phyloP scores from a whole-genome alignment of 345 rosid genomes.

The Rhizophora mangle region DNA sequence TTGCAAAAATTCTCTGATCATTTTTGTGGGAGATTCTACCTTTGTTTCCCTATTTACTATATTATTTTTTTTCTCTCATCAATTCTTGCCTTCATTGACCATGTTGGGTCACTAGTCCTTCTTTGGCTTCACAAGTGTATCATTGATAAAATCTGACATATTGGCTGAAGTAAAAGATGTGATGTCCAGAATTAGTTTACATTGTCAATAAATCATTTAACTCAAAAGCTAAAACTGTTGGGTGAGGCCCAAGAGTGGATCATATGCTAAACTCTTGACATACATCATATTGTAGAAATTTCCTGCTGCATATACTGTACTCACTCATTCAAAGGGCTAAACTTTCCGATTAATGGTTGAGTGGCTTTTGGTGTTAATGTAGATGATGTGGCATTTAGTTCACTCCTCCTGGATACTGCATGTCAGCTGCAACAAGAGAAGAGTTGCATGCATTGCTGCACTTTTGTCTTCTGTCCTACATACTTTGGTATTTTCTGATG shows the following conservation, averaged over 20 bases:
- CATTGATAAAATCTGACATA: not conserved
- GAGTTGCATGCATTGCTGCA: slow-evolving; percentile 89
- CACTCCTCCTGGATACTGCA: slow-evolving; percentile 87
- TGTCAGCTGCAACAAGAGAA: slow-evolving; percentile 81
- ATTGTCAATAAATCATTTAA: too few species aligned
- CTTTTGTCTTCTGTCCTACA: slow-evolving; percentile 83
- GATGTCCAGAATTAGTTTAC: not conserved
- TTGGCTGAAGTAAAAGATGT: not conserved
- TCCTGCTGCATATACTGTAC: not conserved
- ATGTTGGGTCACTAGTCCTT: too few species aligned
- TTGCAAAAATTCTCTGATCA: too few species aligned
- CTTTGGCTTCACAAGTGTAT: not conserved
- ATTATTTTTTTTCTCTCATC: not conserved
- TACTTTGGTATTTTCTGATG: slow-evolving; percentile 59
- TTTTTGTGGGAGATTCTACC: too few species aligned
- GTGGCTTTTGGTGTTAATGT: slow-evolving; percentile 19
- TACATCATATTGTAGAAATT: not conserved
- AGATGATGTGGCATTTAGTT: slow-evolving; percentile 91
- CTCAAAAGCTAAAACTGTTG: too few species aligned
- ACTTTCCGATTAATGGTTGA: not conserved
- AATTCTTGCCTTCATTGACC: not conserved
- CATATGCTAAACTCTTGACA: too few species aligned
- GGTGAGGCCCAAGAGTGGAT: too few species aligned
- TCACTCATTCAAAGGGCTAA: not conserved
- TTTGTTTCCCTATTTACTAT: not conserved